Evolutionary conservation across 495 filamentous ascomycete genomes (phyloP).

Genomic region (Saxispiralis lemnorum): DNA sequence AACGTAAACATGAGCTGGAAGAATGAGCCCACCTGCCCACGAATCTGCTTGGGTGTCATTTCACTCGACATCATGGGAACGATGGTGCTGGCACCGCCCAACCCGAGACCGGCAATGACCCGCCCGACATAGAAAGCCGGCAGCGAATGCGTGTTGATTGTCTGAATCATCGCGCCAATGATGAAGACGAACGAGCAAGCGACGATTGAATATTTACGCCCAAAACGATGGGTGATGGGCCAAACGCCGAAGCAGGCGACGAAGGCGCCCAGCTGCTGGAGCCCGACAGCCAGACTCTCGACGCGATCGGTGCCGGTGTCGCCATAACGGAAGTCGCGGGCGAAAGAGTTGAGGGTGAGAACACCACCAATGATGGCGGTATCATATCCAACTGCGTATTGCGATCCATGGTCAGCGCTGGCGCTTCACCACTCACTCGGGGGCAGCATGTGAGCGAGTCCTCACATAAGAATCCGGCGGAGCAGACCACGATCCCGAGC

Average conservation of each 20-base stretch:
- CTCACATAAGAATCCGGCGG: constrained; percentile 25
- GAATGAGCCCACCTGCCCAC: constrained; percentile 17
- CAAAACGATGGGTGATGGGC: constrained; percentile 8
- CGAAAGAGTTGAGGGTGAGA: constrained; percentile 14
- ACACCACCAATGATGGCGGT: constrained; percentile 16
- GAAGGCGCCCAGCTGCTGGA: constrained; percentile 16
- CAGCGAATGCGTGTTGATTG: constrained; percentile 18
- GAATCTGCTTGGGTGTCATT: constrained; percentile 16
- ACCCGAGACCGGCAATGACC: constrained; percentile 17
- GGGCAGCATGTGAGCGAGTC: too few species aligned
- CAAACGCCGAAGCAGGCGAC: constrained; percentile 14
- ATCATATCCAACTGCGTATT: constrained; percentile 10
- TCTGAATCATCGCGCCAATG: constrained; percentile 19
- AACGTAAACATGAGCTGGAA: constrained; percentile 16
- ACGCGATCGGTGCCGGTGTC: constrained; percentile 1
- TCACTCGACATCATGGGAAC: constrained; percentile 12
- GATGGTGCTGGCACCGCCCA: constrained; percentile 15
- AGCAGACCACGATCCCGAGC: constrained; percentile 31
- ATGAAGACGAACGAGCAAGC: constrained; percentile 14
- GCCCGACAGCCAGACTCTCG: constrained; percentile 8
- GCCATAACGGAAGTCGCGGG: constrained; percentile 9
- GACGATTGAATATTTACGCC: constrained; percentile 15
- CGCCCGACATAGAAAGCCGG: constrained; percentile 17
- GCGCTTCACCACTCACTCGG: background rate
- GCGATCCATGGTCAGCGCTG: background rate